Evolutionary conservation across 73 alveolate species (phyloP).

Genomic region (Urostyla sp.): DNA sequence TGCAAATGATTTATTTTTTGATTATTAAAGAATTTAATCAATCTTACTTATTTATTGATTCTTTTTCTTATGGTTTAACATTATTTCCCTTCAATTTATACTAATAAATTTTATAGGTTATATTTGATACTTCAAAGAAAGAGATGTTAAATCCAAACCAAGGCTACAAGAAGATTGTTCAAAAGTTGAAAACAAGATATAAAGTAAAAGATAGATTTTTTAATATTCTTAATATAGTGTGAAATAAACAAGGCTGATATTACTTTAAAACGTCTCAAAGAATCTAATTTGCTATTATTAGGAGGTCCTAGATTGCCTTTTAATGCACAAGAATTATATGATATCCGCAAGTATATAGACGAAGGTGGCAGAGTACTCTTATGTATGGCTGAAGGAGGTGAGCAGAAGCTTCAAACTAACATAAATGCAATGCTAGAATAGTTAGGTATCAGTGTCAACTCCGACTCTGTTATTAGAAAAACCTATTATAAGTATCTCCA

Average conservation of each 20-base stretch:
- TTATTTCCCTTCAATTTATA: no score
- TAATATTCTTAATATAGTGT: slow-evolving; percentile 49
- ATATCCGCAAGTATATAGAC: slow-evolving; percentile 85
- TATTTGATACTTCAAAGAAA: slow-evolving; percentile 60
- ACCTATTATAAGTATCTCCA: slow-evolving; percentile 90
- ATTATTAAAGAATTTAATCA: no score
- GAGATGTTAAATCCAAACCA: slow-evolving; percentile 68
- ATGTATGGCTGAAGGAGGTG: slow-evolving; percentile 97
- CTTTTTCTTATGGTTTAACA: no score
- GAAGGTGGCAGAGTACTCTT: slow-evolving; percentile 95
- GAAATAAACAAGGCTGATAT: slow-evolving; percentile 76
- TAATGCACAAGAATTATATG: slow-evolving; percentile 88
- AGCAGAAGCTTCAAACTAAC: slow-evolving; percentile 87
- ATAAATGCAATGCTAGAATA: slow-evolving; percentile 94
- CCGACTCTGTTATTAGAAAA: slow-evolving; percentile 93
- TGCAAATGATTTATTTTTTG: no score
- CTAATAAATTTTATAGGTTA: slow-evolving; percentile 27
- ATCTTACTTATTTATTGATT: no score
- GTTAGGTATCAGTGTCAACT: slow-evolving; percentile 86
- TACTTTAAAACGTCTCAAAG: slow-evolving; percentile 58
- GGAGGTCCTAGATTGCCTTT: slow-evolving; percentile 78
- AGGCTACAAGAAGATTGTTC: slow-evolving; percentile 67
- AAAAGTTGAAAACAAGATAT: slow-evolving; percentile 59
- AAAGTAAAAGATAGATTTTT: slow-evolving; percentile 26
- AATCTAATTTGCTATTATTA: slow-evolving; percentile 59